Evolutionary conservation across 2,329 filamentous ascomycete genomes (phyloP), one percentile per base, ranked within the genome.

Genomic region (Sporothrix globosa): DNA sequence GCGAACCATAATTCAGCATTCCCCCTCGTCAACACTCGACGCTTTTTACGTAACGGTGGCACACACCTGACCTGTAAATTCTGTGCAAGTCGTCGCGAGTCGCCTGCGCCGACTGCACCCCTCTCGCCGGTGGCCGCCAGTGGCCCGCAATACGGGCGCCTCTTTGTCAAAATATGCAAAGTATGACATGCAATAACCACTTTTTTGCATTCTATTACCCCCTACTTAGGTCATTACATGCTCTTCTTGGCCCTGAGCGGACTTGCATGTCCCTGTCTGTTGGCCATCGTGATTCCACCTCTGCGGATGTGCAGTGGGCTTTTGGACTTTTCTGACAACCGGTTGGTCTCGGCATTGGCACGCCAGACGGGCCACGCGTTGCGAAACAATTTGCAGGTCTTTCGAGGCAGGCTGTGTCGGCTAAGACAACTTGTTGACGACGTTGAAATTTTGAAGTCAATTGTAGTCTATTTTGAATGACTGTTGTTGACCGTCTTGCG

Each of bases 121-220:
- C 39, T 39, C 58, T n/a, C 34, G 46, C 58, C 39, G 21, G 54
- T 58, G 30, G 58, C 34, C 34, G 21, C 58, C 58, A 34, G 6
- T 34, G 34, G 34, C 34, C 34, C 34, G 34, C 34, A 34, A 9
- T 34, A 9, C 34, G 34, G 5, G 6, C 58, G 58, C 63, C 63
- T 67, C 46, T 69, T 68, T 69, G 68, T 65, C 68, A 69, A 44
- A 65, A 52, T 30, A 65, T 44, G 68, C 68, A 69, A 69, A 41
- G 44, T 54, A 63, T 69, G 68, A 69, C 68, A 69, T 41, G 21
- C 48, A 27, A 44, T 44, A 46, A 69, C 68, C 46, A 44, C 56
- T 69, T 69, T 69, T 63, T 19, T 17, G 13, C 46, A 30, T 24
- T 52, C 10, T 53, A 14, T 54, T 54, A 24, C 13, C 54, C 30